Evolutionary conservation across 768 basidiomycete genomes (phyloP), one percentile per base, ranked within the genome.

Genomic region (Pulveroboletus sp.): DNA sequence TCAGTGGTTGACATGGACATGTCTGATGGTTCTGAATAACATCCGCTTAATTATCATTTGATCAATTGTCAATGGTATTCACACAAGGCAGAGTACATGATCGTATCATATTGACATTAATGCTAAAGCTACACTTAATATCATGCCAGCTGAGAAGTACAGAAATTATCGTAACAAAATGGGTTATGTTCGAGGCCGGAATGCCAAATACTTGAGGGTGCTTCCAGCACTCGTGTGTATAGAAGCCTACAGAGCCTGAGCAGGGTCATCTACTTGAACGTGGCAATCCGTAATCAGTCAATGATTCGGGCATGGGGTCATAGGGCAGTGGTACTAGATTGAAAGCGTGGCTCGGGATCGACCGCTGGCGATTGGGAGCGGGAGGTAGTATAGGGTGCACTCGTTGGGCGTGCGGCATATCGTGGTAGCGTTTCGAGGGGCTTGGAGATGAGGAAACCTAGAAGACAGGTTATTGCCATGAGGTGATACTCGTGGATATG

Each of bases 381-480:
- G 8, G 68, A 59, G 10, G 50, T 41, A 14, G 11, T 5, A 38
- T 57, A 54, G 18, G 50, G 61, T 28, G 53, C 36, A 17, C 62
- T 68, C 30, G 64, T 66, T 15, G 74, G 65, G 46, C 65, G 70
- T 42, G 75, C 57, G 6, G 73, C 76, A 55, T 85, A 83, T 21
- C 81, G 76, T 9, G 84, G 84, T 18, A 85, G 69, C 0, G 79
- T 67, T 63, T 85, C 82, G 5, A 82, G 66, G 24, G 84, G 84
- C 54, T 77, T 82, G 39, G 79, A 76, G 56, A 85, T 76, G 39
- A 83, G 61, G 64, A 74, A 83, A 18, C 79, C 77, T 77, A 43
- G 39, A 24, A 44, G 9, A 47, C 39, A 3, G 30, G 45, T 60
- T 38, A 59, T 36, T 46, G 17, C 39, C 14, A 24, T 24, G 39